Percentiles rank a stretch among this genome's conserved stretches.
Evolutionary conservation across 371 early-diverging fungal species (phyloP).

Genomic region (Mortierella sp.): DNA sequence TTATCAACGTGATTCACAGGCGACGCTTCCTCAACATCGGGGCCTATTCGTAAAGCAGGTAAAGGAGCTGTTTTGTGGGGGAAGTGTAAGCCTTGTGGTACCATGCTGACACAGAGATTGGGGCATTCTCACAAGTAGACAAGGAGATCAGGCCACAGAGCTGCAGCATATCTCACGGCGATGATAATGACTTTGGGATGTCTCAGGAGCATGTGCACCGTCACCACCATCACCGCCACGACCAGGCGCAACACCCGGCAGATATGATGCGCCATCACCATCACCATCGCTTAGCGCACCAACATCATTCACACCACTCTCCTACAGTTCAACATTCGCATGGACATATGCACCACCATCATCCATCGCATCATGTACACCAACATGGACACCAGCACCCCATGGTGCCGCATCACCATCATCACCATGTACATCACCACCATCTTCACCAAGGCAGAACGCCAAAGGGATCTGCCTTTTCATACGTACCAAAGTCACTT

Average conservation of each 20-base stretch:
- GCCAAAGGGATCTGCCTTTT: conserved; percentile 30
- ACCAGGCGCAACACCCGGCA: background rate
- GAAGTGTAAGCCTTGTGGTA: conserved; percentile 1
- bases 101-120: conserved; percentile 6
- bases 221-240: conserved; percentile 13
- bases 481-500: conserved; percentile 34
- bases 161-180: conserved; percentile 2
- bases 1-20: background rate
- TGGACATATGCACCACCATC: conserved; percentile 21
- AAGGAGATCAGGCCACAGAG: conserved; percentile 7
- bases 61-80: conserved; percentile 1
- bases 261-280: conserved; percentile 10
- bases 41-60: conserved; percentile 19
- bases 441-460: conserved; percentile 24
- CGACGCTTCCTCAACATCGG: conserved; percentile 9
- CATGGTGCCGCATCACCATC: conserved; percentile 16
- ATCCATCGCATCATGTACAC: background rate
- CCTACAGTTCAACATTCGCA: conserved; percentile 8
- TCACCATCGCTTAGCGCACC: conserved; percentile 12
- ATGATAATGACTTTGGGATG: background rate
- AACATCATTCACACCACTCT: conserved; percentile 8
- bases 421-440: conserved; percentile 44
- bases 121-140: background rate
- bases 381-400: conserved; percentile 11
- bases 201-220: conserved; percentile 1